Conservation (phyloP, 495 filamentous ascomycete genomes). For the Penicillium dipodomyicola region DNA sequence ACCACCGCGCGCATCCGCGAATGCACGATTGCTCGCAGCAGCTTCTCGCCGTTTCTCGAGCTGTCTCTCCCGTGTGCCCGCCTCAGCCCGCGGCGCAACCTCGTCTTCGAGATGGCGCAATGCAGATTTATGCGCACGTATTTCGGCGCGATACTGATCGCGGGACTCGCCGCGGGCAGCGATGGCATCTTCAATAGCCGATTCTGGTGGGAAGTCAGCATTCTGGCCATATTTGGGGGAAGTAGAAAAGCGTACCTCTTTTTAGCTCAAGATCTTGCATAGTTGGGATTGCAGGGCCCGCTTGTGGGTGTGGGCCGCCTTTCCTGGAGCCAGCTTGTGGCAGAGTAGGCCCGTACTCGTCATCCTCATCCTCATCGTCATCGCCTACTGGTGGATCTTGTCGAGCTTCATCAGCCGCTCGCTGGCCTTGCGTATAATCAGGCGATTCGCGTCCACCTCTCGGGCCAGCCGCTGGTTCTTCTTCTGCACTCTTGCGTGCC, state of each 20-base stretch:
- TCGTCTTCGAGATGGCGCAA: conserved; percentile 59
- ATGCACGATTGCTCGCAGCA: conserved; percentile 47
- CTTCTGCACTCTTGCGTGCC: conserved; percentile 34
- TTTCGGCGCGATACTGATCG: conserved; percentile 58
- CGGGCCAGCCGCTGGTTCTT: conserved; percentile 4
- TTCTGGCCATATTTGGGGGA: not conserved
- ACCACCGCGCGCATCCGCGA: conserved; percentile 42
- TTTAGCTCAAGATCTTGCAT: conserved; percentile 71
- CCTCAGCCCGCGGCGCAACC: conserved; percentile 74
- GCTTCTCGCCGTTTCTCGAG: conserved; percentile 76
- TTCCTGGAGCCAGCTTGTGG: conserved; percentile 40
- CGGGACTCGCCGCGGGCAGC: conserved; percentile 54
- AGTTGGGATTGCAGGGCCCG: conserved; percentile 73
- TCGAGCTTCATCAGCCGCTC: conserved; percentile 9
- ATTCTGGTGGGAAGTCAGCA: conserved; percentile 37
- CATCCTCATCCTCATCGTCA: conserved; percentile 56
- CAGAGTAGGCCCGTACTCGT: conserved; percentile 71
- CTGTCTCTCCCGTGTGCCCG: conserved; percentile 78
- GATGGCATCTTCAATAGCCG: conserved; percentile 52
- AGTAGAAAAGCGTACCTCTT: conserved; percentile 46
- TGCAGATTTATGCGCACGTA: conserved; percentile 35
- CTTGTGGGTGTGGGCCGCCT: conserved; percentile 26
- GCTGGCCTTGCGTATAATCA: conserved; percentile 23
- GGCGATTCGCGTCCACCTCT: conserved; percentile 25
- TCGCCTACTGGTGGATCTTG: conserved; percentile 28